phyloP scores from a whole-genome alignment of 129 eudicot species.

The Saposhnikovia divaricata region DNA sequence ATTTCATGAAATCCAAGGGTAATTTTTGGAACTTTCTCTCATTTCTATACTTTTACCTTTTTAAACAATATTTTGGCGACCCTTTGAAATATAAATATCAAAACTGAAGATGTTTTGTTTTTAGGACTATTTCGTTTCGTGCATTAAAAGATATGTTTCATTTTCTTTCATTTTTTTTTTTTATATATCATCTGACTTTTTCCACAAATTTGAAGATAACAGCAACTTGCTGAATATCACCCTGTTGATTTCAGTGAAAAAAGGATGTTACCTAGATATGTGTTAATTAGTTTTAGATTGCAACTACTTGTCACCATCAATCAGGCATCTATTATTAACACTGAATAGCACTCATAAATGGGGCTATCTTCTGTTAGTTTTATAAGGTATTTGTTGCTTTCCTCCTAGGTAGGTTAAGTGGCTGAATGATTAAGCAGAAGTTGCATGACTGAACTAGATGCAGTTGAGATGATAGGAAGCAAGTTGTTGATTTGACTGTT shows the following conservation, averaged over 20 bases:
- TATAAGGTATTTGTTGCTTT: neutral
- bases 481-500: too few species aligned
- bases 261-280: neutral
- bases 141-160: too few species aligned
- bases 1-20: neutral
- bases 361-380: neutral
- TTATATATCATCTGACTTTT: neutral
- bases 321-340: neutral
- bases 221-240: neutral
- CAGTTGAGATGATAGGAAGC: neutral
- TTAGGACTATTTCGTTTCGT: neutral
- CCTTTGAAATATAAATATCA: neutral
- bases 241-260: neutral
- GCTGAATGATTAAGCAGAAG: neutral
- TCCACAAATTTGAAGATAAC: too few species aligned
- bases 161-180: too few species aligned
- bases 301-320: neutral
- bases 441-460: neutral
- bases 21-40: neutral
- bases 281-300: neutral
- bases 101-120: neutral
- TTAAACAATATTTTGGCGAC: neutral
- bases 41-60: neutral
- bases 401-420: neutral
- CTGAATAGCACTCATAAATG: neutral